Conservation (phyloP, 2,329 filamentous ascomycete genomes). For the Neopestalotiopsis sp. region DNA sequence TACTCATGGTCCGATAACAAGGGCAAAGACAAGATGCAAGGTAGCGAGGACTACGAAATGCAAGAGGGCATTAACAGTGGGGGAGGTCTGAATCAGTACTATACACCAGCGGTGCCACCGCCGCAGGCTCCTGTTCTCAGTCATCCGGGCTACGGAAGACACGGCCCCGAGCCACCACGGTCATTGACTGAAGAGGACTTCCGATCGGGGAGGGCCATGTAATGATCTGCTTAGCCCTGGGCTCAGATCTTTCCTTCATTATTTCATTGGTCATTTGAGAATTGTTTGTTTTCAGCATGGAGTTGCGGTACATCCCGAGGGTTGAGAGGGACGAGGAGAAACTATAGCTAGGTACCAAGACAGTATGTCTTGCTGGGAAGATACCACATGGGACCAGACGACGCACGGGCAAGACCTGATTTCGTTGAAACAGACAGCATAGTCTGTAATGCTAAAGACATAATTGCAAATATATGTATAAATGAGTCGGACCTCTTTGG, state of each 20-base stretch:
- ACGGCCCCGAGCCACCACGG: slow-evolving; percentile 25
- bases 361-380: no score
- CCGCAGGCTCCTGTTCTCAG: slow-evolving; percentile 47
- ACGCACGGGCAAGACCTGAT: no score
- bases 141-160: slow-evolving; percentile 53
- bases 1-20: slow-evolving; percentile 42
- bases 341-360: no score
- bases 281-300: slow-evolving; percentile 5
- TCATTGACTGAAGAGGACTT: slow-evolving; percentile 14
- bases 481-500: no score
- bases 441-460: no score
- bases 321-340: no score
- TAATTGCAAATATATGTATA: no score
- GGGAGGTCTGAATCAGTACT: slow-evolving; percentile 27
- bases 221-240: not conserved
- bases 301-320: not conserved
- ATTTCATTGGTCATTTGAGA: not conserved
- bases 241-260: not conserved
- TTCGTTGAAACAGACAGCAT: no score
- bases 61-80: slow-evolving; percentile 48
- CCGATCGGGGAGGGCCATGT: slow-evolving; percentile 4
- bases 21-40: slow-evolving; percentile 41
- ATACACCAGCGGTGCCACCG: slow-evolving; percentile 27
- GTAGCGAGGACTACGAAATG: slow-evolving; percentile 49
- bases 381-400: no score